phyloP scores from a whole-genome alignment of 768 basidiomycete species.

The Cubamyces sp. region DNA sequence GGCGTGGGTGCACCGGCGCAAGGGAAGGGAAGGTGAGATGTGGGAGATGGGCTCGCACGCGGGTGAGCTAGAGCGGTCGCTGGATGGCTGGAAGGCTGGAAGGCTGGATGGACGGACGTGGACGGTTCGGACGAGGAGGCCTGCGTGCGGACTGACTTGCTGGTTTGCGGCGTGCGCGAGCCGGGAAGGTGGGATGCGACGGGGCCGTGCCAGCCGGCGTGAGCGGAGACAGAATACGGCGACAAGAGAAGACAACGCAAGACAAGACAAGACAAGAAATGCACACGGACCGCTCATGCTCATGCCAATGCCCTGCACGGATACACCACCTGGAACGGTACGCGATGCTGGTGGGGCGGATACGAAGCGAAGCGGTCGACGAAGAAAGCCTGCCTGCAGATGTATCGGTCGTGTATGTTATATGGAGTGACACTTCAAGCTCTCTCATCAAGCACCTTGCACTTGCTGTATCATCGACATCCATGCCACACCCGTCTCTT shows the following conservation, averaged over 20 bases:
- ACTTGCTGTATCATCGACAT: slow-evolving; percentile 5
- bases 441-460: no score
- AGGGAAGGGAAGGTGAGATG: background rate
- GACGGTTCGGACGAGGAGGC: background rate
- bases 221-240: no score
- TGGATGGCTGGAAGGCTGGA: background rate
- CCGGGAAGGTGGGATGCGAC: no score
- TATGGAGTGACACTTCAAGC: slow-evolving; percentile 11
- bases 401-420: slow-evolving; percentile 12
- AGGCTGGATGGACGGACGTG: no score
- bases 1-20: background rate
- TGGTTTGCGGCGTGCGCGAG: background rate
- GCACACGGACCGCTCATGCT: no score
- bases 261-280: no score
- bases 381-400: slow-evolving; percentile 3
- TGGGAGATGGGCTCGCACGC: background rate
- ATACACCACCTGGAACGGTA: no score
- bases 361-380: slow-evolving; percentile 3
- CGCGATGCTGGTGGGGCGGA: slow-evolving; percentile 12
- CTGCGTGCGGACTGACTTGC: background rate
- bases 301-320: no score
- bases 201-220: no score
- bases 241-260: no score
- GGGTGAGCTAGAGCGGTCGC: slow-evolving; percentile 6
- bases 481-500: no score